phyloP scores from a whole-genome alignment of 2,329 filamentous ascomycete species.

The Whalleya microplaca region DNA sequence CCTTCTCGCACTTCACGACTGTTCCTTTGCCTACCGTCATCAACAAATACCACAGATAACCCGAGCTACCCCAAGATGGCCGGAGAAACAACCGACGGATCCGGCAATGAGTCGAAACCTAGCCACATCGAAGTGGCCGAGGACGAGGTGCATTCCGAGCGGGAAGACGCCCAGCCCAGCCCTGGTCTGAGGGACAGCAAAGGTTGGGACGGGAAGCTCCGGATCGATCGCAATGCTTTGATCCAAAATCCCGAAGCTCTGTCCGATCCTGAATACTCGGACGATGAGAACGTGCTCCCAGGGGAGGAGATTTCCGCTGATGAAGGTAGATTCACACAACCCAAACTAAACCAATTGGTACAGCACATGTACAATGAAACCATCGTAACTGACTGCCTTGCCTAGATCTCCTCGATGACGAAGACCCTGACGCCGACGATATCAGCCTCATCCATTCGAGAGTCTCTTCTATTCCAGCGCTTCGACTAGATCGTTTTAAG shows the following conservation, averaged over 20 bases:
- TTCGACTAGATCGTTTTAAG: constrained; percentile 83
- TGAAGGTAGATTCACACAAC: constrained; percentile 61
- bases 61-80: constrained; percentile 43
- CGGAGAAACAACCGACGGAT: constrained; percentile 41
- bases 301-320: constrained; percentile 80
- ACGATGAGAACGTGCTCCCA: constrained; percentile 68
- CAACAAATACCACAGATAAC: constrained; percentile 3
- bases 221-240: constrained; percentile 70
- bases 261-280: constrained; percentile 84
- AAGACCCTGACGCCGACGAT: constrained; percentile 68
- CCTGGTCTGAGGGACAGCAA: constrained; percentile 61
- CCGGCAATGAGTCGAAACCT: constrained; percentile 37
- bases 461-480: constrained; percentile 74
- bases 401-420: constrained; percentile 63
- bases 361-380: not conserved
- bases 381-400: constrained; percentile 19
- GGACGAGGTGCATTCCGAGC: constrained; percentile 43
- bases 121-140: constrained; percentile 55
- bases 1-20: constrained; percentile 18
- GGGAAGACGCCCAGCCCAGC: constrained; percentile 47
- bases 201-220: constrained; percentile 84
- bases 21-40: constrained; percentile 12
- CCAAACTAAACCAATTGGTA: not conserved
- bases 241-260: constrained; percentile 80
- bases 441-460: constrained; percentile 91